phyloP scores from a whole-genome alignment of 2,329 filamentous ascomycete species.

The Nakataea oryzae region DNA sequence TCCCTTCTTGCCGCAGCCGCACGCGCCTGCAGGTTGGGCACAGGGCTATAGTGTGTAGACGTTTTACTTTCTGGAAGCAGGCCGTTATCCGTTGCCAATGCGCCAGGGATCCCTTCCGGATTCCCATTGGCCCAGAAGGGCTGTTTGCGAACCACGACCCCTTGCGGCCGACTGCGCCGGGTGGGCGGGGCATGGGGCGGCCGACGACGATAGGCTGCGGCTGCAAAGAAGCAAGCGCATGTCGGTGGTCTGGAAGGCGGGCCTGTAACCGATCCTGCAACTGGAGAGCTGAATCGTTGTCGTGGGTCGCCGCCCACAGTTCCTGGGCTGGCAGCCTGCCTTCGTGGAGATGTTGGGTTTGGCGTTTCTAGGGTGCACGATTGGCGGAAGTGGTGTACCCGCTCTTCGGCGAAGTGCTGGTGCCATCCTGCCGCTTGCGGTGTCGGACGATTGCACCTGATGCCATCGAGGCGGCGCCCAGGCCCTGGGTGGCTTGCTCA shows the following conservation, averaged over 20 bases:
- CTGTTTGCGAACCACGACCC: not conserved
- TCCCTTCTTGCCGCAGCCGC: not conserved
- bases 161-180: not conserved
- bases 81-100: not conserved
- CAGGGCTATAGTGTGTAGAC: no score
- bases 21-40: no score
- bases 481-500: no score
- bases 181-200: not conserved
- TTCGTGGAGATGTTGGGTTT: no score
- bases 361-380: not conserved
- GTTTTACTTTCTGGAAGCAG: not conserved
- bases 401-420: not conserved
- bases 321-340: not conserved
- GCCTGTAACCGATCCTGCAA: not conserved
- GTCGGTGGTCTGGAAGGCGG: no score
- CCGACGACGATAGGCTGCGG: not conserved
- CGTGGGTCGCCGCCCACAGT: not conserved
- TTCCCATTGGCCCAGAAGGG: not conserved
- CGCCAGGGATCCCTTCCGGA: not conserved
- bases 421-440: not conserved
- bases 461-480: no score
- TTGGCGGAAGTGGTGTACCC: not conserved
- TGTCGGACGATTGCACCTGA: no score
- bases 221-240: no score
- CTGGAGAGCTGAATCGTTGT: not conserved